phyloP scores from a whole-genome alignment of 176 grass and related monocot genomes.

The Metroxylon sagu region DNA sequence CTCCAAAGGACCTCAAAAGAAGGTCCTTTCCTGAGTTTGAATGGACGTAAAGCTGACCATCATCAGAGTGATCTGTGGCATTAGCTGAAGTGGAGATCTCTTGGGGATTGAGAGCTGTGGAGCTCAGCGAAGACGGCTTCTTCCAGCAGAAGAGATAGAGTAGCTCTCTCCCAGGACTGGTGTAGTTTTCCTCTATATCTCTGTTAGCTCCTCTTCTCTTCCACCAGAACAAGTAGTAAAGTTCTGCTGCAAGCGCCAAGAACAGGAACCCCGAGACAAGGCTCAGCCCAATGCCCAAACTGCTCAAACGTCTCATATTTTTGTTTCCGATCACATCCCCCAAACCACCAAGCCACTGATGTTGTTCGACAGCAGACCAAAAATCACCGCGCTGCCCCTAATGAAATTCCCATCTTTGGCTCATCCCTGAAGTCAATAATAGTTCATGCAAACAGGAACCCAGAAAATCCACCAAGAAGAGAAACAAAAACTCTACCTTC shows the following conservation, averaged over 20 bases:
- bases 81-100: not conserved
- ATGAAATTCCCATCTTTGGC: too few relatives aligned
- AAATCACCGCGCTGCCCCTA: too few relatives aligned
- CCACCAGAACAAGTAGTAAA: constrained; percentile 17
- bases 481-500: not conserved
- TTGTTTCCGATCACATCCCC: not conserved
- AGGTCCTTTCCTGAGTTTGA: not conserved
- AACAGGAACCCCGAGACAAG: constrained; percentile 12
- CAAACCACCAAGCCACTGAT: not conserved
- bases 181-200: not conserved
- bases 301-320: constrained; percentile 13
- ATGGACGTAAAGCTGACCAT: not conserved
- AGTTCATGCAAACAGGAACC: not conserved
- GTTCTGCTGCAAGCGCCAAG: constrained; percentile 11
- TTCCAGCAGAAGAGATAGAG: constrained; percentile 11
- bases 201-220: not conserved
- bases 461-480: not conserved
- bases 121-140: constrained; percentile 7
- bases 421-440: not conserved
- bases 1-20: constrained; percentile 7
- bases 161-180: not conserved
- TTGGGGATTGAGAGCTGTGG: constrained; percentile 8
- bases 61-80: not conserved
- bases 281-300: constrained; percentile 15
- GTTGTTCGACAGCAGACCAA: too few relatives aligned